Percentiles rank a stretch among this genome's conserved stretches.
Conservation (phyloP, 371 early-diverging fungal genomes). For the Mortierella sp. region DNA sequence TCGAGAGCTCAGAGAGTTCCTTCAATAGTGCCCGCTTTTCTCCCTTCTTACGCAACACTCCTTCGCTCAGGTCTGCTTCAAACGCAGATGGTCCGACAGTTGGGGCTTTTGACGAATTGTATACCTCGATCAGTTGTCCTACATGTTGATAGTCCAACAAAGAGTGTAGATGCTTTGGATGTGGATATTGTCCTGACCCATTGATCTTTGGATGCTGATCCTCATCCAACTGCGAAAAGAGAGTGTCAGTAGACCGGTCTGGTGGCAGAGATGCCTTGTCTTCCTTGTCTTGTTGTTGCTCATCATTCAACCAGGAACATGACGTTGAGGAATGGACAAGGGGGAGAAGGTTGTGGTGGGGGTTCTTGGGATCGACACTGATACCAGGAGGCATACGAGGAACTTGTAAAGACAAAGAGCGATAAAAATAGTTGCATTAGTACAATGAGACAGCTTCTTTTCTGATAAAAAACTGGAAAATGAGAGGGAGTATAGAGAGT, state of each 20-base stretch:
- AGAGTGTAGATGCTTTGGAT: conserved; percentile 27
- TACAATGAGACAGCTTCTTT: no score
- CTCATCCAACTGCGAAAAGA: not conserved
- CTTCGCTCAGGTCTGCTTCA: conserved; percentile 22
- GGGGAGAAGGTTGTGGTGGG: not conserved
- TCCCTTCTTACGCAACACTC: conserved; percentile 9
- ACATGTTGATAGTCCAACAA: conserved; percentile 34
- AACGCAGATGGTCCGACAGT: conserved; percentile 17
- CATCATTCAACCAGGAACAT: not conserved
- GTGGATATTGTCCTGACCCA: not conserved
- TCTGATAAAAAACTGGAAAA: not conserved
- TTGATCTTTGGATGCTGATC: not conserved
- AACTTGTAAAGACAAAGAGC: not conserved
- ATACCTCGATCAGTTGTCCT: conserved; percentile 26
- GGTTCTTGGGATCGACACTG: conserved; percentile 10
- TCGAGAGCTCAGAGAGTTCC: not conserved
- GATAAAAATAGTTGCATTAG: not conserved
- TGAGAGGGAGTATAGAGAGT: no score
- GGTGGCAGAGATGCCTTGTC: not conserved
- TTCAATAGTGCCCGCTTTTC: conserved; percentile 4
- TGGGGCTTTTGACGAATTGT: conserved; percentile 2
- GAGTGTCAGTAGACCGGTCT: not conserved
- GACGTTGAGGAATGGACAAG: not conserved
- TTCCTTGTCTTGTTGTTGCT: not conserved
- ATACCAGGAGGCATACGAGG: not conserved